Evolutionary conservation across 1,284 basidiomycete genomes (phyloP).

Genomic region (Trichosporon sp.): DNA sequence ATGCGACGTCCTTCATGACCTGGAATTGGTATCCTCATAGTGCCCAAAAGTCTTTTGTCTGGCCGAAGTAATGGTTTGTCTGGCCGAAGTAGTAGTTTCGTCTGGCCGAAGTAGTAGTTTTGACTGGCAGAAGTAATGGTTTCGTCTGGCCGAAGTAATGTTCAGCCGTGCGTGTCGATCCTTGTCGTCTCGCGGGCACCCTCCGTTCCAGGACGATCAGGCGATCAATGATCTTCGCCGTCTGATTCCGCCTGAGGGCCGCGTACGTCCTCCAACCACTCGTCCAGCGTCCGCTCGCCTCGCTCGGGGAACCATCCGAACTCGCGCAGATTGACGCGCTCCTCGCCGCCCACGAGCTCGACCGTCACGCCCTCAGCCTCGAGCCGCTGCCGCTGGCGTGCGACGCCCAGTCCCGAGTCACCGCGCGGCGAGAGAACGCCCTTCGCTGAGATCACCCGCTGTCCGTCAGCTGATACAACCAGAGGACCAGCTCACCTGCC

Average conservation of each 20-base stretch:
- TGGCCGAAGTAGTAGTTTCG: too few relatives aligned
- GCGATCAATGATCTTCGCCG: neutral
- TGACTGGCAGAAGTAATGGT: too few relatives aligned
- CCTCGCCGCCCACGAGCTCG: constrained; percentile 46
- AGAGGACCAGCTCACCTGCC: constrained; percentile 52
- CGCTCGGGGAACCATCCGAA: constrained; percentile 61
- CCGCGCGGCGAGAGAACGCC: constrained; percentile 68
- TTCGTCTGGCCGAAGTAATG: too few relatives aligned
- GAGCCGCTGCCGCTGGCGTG: constrained; percentile 60
- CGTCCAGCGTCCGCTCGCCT: constrained; percentile 14
- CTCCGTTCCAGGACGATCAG: neutral
- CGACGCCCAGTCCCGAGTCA: constrained; percentile 63
- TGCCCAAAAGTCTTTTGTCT: too few relatives aligned
- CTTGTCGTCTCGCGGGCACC: neutral
- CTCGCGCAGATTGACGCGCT: constrained; percentile 52
- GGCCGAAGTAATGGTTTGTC: too few relatives aligned
- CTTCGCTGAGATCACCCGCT: constrained; percentile 44
- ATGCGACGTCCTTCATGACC: too few relatives aligned
- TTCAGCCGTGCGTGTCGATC: too few relatives aligned
- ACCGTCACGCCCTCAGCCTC: constrained; percentile 68
- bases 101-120: too few relatives aligned
- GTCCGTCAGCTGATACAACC: neutral
- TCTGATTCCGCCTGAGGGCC: neutral
- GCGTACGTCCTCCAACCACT: constrained; percentile 8
- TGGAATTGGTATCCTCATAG: too few relatives aligned